Conservation (phyloP, 306 rosid genomes). For the Boehmeria nivea region DNA sequence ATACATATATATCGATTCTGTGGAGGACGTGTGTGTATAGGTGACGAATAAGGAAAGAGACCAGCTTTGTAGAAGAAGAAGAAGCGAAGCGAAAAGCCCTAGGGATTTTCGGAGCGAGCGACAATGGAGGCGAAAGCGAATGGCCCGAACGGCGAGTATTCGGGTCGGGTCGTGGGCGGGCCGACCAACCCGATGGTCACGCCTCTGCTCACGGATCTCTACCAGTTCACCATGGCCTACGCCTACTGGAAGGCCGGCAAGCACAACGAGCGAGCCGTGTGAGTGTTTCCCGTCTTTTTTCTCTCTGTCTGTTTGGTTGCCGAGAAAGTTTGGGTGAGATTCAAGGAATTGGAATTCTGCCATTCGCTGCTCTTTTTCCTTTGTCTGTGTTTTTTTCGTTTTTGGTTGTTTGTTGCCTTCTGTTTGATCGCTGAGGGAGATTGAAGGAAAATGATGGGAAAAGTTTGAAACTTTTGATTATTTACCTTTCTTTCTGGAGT, state of each 20-base stretch:
- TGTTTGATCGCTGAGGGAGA: too few relatives aligned
- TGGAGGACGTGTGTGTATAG: background rate
- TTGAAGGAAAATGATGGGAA: background rate
- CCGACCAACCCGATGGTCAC: conserved; percentile 97
- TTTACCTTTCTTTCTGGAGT: too few relatives aligned
- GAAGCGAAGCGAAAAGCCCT: conserved; percentile 11
- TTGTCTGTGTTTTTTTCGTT: too few relatives aligned
- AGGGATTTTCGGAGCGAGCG: conserved; percentile 9
- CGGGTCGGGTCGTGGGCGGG: conserved; percentile 35
- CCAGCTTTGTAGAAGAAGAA: background rate
- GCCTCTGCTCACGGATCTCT: conserved; percentile 95
- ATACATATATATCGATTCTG: background rate
- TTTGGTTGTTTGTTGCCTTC: too few relatives aligned
- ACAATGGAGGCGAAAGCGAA: conserved; percentile 45
- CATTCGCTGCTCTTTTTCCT: background rate
- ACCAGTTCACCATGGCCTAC: conserved; percentile 98
- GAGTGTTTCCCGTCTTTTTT: conserved; percentile 16
- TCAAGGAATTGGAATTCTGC: background rate
- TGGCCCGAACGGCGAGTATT: conserved; percentile 35
- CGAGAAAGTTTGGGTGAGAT: too few relatives aligned
- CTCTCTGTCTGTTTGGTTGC: conserved; percentile 19
- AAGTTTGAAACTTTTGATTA: too few relatives aligned
- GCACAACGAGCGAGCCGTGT: conserved; percentile 94
- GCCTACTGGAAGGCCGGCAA: conserved; percentile 99
- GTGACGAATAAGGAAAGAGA: background rate